Percentiles rank a stretch among this genome's conserved stretches.
phyloP scores from a whole-genome alignment of 257 asterid genomes.

The Fraxinus cuspidata region DNA sequence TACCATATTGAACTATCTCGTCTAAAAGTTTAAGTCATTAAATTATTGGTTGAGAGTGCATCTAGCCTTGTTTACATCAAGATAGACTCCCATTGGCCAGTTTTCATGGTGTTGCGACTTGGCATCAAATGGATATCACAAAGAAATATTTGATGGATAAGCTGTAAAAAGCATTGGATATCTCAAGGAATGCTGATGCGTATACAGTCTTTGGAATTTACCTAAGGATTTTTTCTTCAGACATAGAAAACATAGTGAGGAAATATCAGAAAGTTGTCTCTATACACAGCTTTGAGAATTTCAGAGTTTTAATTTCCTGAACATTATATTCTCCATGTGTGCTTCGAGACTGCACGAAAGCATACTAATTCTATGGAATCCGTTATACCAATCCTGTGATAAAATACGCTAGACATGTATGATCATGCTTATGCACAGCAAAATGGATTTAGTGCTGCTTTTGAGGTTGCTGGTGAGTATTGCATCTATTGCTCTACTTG shows the following conservation, averaged over 20 bases:
- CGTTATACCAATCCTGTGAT: not conserved
- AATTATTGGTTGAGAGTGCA: not conserved
- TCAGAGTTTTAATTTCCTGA: not conserved
- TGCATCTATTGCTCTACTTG: constrained; percentile 18
- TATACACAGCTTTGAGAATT: not conserved
- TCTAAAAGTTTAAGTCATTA: not conserved
- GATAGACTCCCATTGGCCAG: not conserved
- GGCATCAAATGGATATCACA: not conserved
- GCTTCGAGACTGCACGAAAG: not conserved
- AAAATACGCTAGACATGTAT: too few species aligned
- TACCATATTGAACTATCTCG: not conserved
- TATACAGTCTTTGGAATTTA: not conserved
- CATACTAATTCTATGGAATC: not conserved
- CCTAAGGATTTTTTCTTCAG: not conserved
- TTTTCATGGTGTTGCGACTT: not conserved
- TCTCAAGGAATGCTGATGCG: not conserved
- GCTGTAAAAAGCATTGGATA: not conserved
- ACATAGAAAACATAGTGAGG: not conserved
- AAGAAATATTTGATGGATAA: not conserved
- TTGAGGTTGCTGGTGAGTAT: constrained; percentile 16
- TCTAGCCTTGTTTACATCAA: not conserved
- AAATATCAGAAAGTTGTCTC: not conserved
- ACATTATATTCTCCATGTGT: too few species aligned
- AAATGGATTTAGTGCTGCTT: not conserved
- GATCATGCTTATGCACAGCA: not conserved